Conservation (phyloP, 768 basidiomycete genomes). For the Leccinum boreale region DNA sequence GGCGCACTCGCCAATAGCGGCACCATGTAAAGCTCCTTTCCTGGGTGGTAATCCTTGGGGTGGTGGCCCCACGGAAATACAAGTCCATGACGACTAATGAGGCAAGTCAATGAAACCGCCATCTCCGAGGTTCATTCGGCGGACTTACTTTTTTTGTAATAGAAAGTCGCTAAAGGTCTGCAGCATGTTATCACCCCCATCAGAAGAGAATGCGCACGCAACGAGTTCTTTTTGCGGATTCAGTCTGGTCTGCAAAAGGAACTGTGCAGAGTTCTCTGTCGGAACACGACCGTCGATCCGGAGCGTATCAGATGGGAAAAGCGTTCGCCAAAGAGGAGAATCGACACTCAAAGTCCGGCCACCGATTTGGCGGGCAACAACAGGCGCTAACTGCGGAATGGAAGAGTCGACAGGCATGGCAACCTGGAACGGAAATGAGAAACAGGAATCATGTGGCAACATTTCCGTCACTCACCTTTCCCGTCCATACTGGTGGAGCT, state of each 20-base stretch:
- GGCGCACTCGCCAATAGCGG: constrained; percentile 64
- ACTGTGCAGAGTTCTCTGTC: constrained; percentile 70
- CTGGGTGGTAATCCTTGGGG: constrained; percentile 70
- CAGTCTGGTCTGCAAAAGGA: constrained; percentile 74
- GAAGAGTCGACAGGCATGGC: constrained; percentile 77
- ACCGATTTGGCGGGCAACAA: constrained; percentile 76
- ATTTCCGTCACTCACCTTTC: constrained; percentile 51
- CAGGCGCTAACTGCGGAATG: constrained; percentile 60
- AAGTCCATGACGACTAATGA: constrained; percentile 73
- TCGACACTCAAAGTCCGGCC: constrained; percentile 58
- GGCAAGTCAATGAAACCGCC: constrained; percentile 5
- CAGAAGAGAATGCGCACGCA: constrained; percentile 69
- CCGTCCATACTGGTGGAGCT: constrained; percentile 66
- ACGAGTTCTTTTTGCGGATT: constrained; percentile 77
- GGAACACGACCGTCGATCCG: constrained; percentile 85
- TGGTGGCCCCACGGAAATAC: constrained; percentile 83
- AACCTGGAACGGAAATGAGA: constrained; percentile 45
- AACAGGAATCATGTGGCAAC: neutral
- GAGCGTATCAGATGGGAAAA: constrained; percentile 69
- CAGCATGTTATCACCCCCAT: constrained; percentile 45
- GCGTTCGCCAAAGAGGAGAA: constrained; percentile 67
- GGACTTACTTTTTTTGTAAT: constrained; percentile 65
- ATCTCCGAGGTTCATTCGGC: constrained; percentile 7
- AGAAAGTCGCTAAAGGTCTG: constrained; percentile 63
- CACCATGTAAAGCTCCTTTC: constrained; percentile 84